Conservation (phyloP, 2,329 filamentous ascomycete genomes). For the Escovopsis sp. region DNA sequence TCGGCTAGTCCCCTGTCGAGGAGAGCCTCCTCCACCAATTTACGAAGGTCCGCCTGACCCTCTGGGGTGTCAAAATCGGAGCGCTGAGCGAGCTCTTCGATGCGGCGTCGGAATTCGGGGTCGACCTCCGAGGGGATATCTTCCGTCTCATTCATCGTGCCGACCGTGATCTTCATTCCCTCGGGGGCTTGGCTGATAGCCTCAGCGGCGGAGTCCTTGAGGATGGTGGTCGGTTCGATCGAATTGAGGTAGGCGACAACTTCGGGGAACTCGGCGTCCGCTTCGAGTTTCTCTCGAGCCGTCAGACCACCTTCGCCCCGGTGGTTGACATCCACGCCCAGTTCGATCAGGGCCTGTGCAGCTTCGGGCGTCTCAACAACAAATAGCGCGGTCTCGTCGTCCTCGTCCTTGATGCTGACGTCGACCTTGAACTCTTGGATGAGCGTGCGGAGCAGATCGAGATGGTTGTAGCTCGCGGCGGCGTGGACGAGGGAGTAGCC, state of each 20-base stretch:
- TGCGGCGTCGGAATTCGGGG: conserved; percentile 68
- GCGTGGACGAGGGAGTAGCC: conserved; percentile 93
- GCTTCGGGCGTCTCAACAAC: conserved; percentile 72
- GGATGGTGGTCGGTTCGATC: conserved; percentile 14
- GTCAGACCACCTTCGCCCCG: conserved; percentile 63
- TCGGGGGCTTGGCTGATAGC: conserved; percentile 40
- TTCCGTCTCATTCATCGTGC: conserved; percentile 51
- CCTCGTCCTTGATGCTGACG: conserved; percentile 73
- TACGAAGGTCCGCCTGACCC: conserved; percentile 64
- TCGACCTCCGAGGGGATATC: conserved; percentile 53
- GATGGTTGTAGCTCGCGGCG: conserved; percentile 80
- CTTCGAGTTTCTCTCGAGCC: conserved; percentile 64
- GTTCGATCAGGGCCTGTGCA: conserved; percentile 65
- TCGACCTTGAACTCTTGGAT: conserved; percentile 64
- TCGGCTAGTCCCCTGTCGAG: conserved; percentile 48
- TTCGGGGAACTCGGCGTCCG: conserved; percentile 62
- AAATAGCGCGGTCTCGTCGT: conserved; percentile 88
- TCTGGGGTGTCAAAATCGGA: conserved; percentile 72
- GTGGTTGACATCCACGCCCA: conserved; percentile 52
- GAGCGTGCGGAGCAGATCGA: conserved; percentile 62
- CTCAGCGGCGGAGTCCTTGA: conserved; percentile 15
- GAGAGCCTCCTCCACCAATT: conserved; percentile 69
- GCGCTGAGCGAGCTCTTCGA: conserved; percentile 74
- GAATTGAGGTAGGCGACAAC: conserved; percentile 55
- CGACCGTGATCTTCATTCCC: conserved; percentile 64